A percentile compares a stretch with the other conserved stretches of the same genome.
Conservation (phyloP, 345 rosid species). For the Sonneratia alba region DNA sequence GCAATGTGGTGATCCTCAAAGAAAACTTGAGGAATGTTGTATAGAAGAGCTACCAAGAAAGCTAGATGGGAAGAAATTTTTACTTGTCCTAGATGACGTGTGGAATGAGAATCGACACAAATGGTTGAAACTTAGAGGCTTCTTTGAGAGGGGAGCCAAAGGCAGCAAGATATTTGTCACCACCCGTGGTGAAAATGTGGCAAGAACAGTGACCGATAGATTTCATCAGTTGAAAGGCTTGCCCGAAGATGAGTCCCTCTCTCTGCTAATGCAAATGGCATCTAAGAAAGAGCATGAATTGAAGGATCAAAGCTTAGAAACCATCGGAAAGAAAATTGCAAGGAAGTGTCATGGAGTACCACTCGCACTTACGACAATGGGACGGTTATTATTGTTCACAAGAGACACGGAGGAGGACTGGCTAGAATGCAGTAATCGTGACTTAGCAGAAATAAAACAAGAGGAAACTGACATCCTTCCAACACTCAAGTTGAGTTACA, state of each 20-base stretch:
- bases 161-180: constrained; percentile 12
- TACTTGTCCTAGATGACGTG: too few species aligned
- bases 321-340: not conserved
- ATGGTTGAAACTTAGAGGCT: not conserved
- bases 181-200: not conserved
- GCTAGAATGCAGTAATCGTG: not conserved
- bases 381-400: not conserved
- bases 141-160: not conserved
- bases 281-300: rapidly evolving
- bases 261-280: not conserved
- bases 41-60: too few species aligned
- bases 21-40: too few species aligned
- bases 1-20: too few species aligned
- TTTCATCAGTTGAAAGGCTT: rapidly evolving
- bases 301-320: not conserved
- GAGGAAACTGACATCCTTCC: constrained; percentile 3
- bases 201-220: rapidly evolving
- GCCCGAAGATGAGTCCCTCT: not conserved
- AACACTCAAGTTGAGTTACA: constrained; percentile 14
- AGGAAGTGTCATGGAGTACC: not conserved
- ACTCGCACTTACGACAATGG: not conserved
- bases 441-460: not conserved
- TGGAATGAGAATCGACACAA: not conserved
- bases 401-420: constrained; percentile 1
- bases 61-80: too few species aligned